Evolutionary conservation across 139 green algal genomes (phyloP), one percentile per base, ranked within the genome.

Genomic region (Closterium sp.): DNA sequence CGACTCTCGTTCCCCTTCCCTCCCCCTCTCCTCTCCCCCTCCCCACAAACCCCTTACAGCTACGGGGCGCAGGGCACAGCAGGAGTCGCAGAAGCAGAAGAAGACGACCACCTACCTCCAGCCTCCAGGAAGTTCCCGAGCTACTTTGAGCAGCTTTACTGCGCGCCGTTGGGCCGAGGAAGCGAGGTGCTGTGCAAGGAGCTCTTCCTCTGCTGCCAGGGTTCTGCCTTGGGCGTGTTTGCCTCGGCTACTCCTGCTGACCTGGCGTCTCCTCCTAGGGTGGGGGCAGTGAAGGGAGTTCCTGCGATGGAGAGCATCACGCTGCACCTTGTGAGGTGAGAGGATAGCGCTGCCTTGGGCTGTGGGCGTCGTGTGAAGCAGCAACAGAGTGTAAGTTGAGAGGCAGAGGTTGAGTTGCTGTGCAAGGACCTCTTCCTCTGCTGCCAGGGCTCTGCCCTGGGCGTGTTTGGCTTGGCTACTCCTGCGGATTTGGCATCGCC

Each of bases 271-370:
- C 11, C 87, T 1, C 31, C 87, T 32, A 86, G 19, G 30, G n/a
- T n/a, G 2, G 92, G 93, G 4, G 88, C 93, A 21, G 70, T 92
- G 34, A 24, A 85, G 13, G 92, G 89, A 2, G 91, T 95, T 38
- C 91, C 93, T 27, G 85, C 62, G 5, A 92, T 92, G 93, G 93
- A 95, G 28, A 85, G 34, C n/a, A 95, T 94, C 91, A 95, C 93
- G 4, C 92, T 95, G 32, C 91, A 92, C 70, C 93, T 95, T 34
- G 34, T 95, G 31, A 88, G 92, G 91, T 93, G 29, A n/a, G 90
- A 38, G 88, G 88, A 29, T n/a, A n/a, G n/a, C n/a, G n/a, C n/a
- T n/a, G n/a, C n/a, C n/a, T n/a, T n/a, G n/a, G n/a, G n/a, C n/a
- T n/a, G n/a, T n/a, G n/a, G n/a, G n/a, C n/a, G n/a, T n/a, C n/a